phyloP scores from a whole-genome alignment of 2,329 filamentous ascomycete species.

The Albophoma yamanashiensis region DNA sequence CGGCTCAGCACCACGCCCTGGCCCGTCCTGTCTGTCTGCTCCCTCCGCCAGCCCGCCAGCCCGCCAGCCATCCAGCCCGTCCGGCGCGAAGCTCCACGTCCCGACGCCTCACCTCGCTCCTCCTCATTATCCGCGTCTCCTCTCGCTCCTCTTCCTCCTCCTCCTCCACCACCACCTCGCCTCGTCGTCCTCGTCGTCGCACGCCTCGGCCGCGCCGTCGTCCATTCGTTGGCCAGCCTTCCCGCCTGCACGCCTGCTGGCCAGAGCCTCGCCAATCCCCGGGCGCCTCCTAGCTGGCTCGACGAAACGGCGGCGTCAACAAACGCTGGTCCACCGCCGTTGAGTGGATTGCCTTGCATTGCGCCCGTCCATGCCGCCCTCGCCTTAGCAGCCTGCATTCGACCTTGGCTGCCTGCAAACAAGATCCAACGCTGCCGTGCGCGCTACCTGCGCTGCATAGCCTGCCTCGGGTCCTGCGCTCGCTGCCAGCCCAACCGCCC shows the following conservation, averaged over 20 bases:
- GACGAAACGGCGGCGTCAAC: conserved; percentile 9
- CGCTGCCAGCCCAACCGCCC: conserved; percentile 3
- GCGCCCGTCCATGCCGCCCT: not conserved
- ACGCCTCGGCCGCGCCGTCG: not conserved
- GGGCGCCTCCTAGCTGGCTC: conserved; percentile 2
- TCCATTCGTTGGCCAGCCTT: not conserved
- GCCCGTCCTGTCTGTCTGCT: not conserved
- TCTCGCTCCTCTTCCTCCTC: not conserved
- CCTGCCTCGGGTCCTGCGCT: not conserved
- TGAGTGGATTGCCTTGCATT: not conserved
- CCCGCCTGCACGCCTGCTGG: not conserved
- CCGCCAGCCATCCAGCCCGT: not conserved
- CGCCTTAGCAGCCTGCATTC: not conserved
- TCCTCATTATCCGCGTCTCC: not conserved
- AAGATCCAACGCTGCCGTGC: conserved; percentile 1
- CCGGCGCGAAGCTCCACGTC: not conserved
- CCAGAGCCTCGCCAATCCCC: not conserved
- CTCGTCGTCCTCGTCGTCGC: not conserved
- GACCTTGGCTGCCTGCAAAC: not conserved
- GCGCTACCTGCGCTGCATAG: not conserved
- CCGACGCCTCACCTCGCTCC: not conserved
- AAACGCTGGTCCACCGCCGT: not conserved
- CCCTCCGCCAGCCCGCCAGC: not conserved
- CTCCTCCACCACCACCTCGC: not conserved
- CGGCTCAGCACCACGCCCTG: not conserved